These are phyloP conservation scores for Globisporangium viniferum DNA, from an alignment of 352 stramenopile species.

Conservation along the genomic window DNA sequence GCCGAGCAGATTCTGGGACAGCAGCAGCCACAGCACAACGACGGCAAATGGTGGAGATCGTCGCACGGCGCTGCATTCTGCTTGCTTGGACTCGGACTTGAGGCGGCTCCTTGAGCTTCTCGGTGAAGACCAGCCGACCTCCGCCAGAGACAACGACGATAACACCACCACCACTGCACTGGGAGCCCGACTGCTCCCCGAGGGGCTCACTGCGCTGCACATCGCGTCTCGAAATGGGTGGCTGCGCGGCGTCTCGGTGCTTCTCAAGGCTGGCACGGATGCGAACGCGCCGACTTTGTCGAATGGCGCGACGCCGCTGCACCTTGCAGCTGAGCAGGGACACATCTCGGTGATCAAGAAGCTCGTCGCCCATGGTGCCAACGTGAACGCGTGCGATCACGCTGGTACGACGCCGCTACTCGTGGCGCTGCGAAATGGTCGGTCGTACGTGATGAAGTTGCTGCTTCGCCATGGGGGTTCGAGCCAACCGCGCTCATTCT, in stretches of 20 bases:
- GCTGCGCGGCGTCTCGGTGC: slow-evolving; percentile 18
- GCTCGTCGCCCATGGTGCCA: slow-evolving; percentile 29
- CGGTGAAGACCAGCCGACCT: not conserved
- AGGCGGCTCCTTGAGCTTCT: slow-evolving; percentile 1
- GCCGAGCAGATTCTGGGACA: not conserved
- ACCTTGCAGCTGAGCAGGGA: slow-evolving; percentile 25
- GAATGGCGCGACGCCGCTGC: slow-evolving; percentile 20
- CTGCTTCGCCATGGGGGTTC: slow-evolving; percentile 23
- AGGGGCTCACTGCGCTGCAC: slow-evolving; percentile 29
- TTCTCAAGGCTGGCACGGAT: slow-evolving; percentile 28
- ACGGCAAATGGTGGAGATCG: not conserved
- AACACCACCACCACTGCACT: not conserved
- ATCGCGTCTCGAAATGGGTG: slow-evolving; percentile 27
- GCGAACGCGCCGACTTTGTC: slow-evolving; percentile 13
- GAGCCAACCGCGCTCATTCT: not conserved
- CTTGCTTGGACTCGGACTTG: slow-evolving; percentile 12
- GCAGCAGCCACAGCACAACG: not conserved
- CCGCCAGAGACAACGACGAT: not conserved
- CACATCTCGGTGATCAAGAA: slow-evolving; percentile 22
- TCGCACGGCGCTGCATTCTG: slow-evolving; percentile 5
- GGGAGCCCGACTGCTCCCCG: slow-evolving; percentile 2
- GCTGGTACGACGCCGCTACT: slow-evolving; percentile 25
- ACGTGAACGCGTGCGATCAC: slow-evolving; percentile 17
- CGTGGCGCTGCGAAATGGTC: slow-evolving; percentile 27
- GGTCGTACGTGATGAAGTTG: slow-evolving; percentile 22